These are phyloP conservation scores for Sanghuangporus weigelae DNA, from an alignment of 1,284 basidiomycete species.

Conservation along the genomic window DNA sequence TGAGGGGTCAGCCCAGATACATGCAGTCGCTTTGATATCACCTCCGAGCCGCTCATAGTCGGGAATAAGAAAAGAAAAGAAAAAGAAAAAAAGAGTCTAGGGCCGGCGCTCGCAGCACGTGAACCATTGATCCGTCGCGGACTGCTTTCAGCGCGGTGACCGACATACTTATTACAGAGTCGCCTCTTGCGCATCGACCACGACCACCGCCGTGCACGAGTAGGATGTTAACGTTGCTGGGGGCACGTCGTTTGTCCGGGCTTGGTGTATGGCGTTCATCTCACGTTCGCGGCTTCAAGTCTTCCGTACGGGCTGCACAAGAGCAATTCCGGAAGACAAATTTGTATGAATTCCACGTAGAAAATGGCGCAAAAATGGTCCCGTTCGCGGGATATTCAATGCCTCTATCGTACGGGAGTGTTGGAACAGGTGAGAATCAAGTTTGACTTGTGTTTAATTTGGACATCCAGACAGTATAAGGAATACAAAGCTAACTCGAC, in stretches of 20 bases:
- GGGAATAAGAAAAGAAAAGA: background rate
- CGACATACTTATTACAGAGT: background rate
- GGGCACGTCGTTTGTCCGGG: background rate
- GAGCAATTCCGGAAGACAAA: constrained; percentile 58
- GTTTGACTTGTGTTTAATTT: background rate
- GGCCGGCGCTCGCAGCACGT: background rate
- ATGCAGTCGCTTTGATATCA: constrained; percentile 58
- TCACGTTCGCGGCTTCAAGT: constrained; percentile 5
- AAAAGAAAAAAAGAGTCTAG: background rate
- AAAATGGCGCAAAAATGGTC: constrained; percentile 91
- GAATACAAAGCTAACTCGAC: constrained; percentile 5
- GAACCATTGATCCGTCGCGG: background rate
- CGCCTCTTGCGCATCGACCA: background rate
- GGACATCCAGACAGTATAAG: background rate
- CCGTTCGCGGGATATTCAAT: constrained; percentile 95
- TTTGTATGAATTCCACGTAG: constrained; percentile 87
- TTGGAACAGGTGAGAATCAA: constrained; percentile 65
- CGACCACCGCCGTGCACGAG: background rate
- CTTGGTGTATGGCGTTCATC: background rate
- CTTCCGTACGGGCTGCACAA: background rate
- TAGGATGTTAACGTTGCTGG: background rate
- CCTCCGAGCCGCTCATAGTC: background rate
- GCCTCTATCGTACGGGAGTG: constrained; percentile 83
- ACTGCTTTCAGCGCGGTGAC: background rate
- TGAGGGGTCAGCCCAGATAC: constrained; percentile 68